phyloP scores from a whole-genome alignment of 2,329 filamentous ascomycete species.

The Sarocladium kiliense region DNA sequence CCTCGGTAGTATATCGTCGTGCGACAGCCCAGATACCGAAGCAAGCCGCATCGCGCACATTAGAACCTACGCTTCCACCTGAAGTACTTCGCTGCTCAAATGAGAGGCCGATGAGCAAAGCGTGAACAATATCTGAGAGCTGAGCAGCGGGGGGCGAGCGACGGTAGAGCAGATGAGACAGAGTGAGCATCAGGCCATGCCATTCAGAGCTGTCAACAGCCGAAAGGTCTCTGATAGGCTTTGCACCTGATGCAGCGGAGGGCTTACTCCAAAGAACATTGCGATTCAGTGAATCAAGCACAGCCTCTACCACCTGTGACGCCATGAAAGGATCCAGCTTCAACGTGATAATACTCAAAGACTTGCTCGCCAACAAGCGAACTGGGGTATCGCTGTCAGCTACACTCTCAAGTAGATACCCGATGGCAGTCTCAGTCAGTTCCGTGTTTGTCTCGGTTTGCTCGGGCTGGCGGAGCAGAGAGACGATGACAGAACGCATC shows the following conservation, averaged over 20 bases:
- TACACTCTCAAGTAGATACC: slow-evolving; percentile 71
- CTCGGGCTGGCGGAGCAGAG: slow-evolving; percentile 52
- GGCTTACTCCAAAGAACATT: slow-evolving; percentile 51
- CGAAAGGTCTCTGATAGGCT: slow-evolving; percentile 54
- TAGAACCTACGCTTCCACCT: slow-evolving; percentile 80
- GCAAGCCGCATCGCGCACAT: slow-evolving; percentile 90
- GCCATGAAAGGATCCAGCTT: slow-evolving; percentile 78
- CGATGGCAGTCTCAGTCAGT: slow-evolving; percentile 74
- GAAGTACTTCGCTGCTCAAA: slow-evolving; percentile 87
- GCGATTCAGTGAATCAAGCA: slow-evolving; percentile 63
- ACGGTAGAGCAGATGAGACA: slow-evolving; percentile 82
- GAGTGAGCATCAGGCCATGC: slow-evolving; percentile 86
- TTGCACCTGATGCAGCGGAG: slow-evolving; percentile 23
- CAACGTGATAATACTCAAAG: slow-evolving; percentile 78
- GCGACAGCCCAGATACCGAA: slow-evolving; percentile 95
- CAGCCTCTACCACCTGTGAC: slow-evolving; percentile 78
- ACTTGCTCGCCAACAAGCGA: slow-evolving; percentile 85
- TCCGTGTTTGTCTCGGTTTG: slow-evolving; percentile 39
- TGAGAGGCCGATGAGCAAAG: slow-evolving; percentile 70
- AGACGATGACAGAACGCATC: slow-evolving; percentile 66
- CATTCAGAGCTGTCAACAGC: slow-evolving; percentile 78
- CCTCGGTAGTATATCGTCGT: slow-evolving; percentile 75
- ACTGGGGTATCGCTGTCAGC: slow-evolving; percentile 90
- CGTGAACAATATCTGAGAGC: slow-evolving; percentile 69
- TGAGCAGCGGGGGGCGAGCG: slow-evolving; percentile 69